Percentiles rank a stretch among this genome's conserved stretches.
These are phyloP conservation scores for Chaetomiaceae sp. DNA, from an alignment of 2,329 filamentous ascomycete species.

Conservation along the genomic window DNA sequence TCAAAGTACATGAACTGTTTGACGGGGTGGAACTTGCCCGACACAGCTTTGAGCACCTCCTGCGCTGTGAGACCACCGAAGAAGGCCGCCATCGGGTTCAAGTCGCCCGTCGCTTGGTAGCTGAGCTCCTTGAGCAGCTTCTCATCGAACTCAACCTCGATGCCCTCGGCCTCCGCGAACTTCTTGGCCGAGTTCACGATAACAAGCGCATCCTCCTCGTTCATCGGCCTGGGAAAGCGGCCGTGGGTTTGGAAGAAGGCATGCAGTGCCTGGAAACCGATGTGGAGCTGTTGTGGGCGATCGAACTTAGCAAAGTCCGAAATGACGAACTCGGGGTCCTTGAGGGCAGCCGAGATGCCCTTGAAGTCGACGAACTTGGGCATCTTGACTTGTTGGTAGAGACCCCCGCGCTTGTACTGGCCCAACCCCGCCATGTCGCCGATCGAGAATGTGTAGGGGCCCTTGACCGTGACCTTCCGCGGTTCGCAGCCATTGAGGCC, in stretches of 20 bases:
- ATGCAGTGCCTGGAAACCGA: conserved; percentile 88
- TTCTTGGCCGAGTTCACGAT: conserved; percentile 68
- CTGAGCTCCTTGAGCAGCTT: conserved; percentile 89
- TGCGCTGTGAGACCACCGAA: conserved; percentile 92
- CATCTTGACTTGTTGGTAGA: conserved; percentile 98
- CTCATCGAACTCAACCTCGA: conserved; percentile 81
- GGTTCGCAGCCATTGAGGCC: conserved; percentile 75
- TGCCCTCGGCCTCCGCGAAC: conserved; percentile 66
- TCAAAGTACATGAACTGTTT: conserved; percentile 97
- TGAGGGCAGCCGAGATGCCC: conserved; percentile 67
- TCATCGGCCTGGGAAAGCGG: conserved; percentile 73
- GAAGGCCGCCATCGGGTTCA: conserved; percentile 88
- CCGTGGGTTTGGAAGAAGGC: conserved; percentile 72
- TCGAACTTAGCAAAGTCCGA: conserved; percentile 99
- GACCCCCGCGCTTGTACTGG: conserved; percentile 78
- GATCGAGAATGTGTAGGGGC: conserved; percentile 95
- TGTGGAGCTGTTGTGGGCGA: conserved; percentile 82
- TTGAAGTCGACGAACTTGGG: conserved; percentile 90
- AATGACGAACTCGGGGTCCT: conserved; percentile 81
- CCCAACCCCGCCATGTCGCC: conserved; percentile 85
- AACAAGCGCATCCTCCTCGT: conserved; percentile 74
- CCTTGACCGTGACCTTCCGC: conserved; percentile 87
- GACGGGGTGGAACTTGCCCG: conserved; percentile 95
- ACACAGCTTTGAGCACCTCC: conserved; percentile 93
- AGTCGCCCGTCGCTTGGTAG: conserved; percentile 86